A percentile compares a stretch with the other conserved stretches of the same genome.
Evolutionary conservation across 768 basidiomycete species (phyloP).

Genomic region (Chalciporus sphaerocephalus): DNA sequence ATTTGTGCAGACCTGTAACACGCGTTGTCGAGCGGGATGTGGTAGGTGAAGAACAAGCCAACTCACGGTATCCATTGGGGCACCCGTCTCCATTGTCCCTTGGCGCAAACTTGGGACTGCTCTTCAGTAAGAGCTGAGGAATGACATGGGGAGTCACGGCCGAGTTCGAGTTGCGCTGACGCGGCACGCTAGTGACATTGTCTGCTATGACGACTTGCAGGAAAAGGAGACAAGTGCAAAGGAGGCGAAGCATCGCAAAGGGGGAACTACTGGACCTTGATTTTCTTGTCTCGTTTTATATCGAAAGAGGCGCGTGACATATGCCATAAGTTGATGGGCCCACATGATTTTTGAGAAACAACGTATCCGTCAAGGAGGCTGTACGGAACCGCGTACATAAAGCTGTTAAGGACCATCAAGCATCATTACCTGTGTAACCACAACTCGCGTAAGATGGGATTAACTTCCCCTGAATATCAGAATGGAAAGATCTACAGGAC

Average conservation of each 20-base stretch:
- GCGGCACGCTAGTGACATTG: not conserved
- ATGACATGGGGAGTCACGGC: slow-evolving; percentile 2
- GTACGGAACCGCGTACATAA: no score
- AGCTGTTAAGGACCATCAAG: no score
- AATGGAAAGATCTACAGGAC: no score
- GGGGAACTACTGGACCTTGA: no score
- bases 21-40: not conserved
- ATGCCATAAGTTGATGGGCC: no score
- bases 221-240: slow-evolving; percentile 12
- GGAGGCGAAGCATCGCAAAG: slow-evolving; percentile 7
- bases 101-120: slow-evolving; percentile 4
- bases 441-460: no score
- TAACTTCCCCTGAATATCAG: no score
- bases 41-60: not conserved
- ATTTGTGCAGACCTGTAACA: slow-evolving; percentile 12
- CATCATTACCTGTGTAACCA: no score
- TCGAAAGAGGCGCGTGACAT: no score
- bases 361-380: no score
- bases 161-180: slow-evolving; percentile 5
- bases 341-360: no score
- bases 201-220: slow-evolving; percentile 9
- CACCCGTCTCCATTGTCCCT: slow-evolving; percentile 11
- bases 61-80: slow-evolving; percentile 13
- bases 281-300: no score
- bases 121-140: slow-evolving; percentile 10